Base-by-base conservation (phyloP, 441 rosid species). In the Pelargonium cotyledonis region DNA sequence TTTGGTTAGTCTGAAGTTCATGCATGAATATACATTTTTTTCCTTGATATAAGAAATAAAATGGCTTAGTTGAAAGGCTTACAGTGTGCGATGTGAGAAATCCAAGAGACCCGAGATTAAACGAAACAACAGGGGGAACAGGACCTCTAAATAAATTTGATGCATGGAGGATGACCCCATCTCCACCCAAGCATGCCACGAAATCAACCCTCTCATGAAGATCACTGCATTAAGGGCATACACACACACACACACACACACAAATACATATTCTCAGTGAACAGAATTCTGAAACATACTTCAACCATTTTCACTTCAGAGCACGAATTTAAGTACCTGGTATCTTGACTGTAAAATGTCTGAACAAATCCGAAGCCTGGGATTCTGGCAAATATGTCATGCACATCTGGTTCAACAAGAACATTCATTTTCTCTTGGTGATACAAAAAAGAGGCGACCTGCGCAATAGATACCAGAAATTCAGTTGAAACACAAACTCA, bases 291-390 rank as follows among this genome's bases (percentile, higher is more conserved):
- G 55, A 10, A 71, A 55, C 60, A 57, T 55, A 68, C 65, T 71
- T 73, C 38, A 6, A 66, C 60, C 51, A 53, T 2, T 7, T 23
- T 55, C 26, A 47, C 61, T 11, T 67, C 47, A 40, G 40, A 41
- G 61, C 65, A 68, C n/a, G 51, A 69, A 46, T 44, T 67, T 18
- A 35, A 11, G 53, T 83, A 94, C 99, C 99, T 91, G 38, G 94
- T 86, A 83, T 94, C 99, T 84, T 94, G 99, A 78, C 86, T 90
- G 79, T 94, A 94, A 80, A 94, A 94, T 58, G 99, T 94, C 78
- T 91, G 99, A 76, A 94, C 86, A 82, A 89, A 94, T 63, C 99
- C 97, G 75, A 91, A 94, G 67, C 99, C 99, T 0, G 99, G 97
- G 75, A 91, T 91, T 84, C 97, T 87, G 76, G 99, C 96, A 82